phyloP scores from a whole-genome alignment of 331 rosid species.

The Quercus lobata region DNA sequence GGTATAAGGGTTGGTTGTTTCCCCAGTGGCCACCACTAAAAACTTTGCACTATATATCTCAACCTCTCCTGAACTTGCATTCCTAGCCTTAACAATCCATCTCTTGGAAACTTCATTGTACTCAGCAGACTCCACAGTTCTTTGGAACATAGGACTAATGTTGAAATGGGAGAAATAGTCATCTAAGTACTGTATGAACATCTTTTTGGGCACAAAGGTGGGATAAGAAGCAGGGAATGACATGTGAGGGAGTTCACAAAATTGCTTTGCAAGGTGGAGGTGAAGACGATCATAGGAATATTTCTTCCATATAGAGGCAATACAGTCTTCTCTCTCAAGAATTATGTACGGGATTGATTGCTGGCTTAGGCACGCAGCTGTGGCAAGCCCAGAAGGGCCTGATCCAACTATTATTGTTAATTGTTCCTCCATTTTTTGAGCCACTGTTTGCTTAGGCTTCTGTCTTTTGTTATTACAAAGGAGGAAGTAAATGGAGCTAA shows the following conservation, averaged over 20 bases:
- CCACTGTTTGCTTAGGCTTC: too few relatives aligned
- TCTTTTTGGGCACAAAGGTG: slow-evolving; percentile 36
- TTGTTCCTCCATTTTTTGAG: slow-evolving; percentile 24
- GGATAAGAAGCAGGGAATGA: slow-evolving; percentile 48
- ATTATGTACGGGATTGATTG: slow-evolving; percentile 42
- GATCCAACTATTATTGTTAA: slow-evolving; percentile 52
- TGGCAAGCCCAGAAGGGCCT: slow-evolving; percentile 64
- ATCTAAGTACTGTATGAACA: slow-evolving; percentile 42
- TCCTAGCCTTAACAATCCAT: slow-evolving; percentile 45
- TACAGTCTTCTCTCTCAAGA: slow-evolving; percentile 61
- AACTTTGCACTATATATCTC: slow-evolving; percentile 40
- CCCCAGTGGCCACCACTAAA: slow-evolving; percentile 70
- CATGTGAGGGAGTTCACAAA: slow-evolving; percentile 48
- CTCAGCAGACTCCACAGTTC: slow-evolving; percentile 39
- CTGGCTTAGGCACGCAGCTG: slow-evolving; percentile 38
- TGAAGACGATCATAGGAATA: slow-evolving; percentile 61
- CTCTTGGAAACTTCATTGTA: slow-evolving; percentile 3
- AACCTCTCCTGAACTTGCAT: not conserved
- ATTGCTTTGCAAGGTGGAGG: slow-evolving; percentile 49
- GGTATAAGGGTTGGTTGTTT: slow-evolving; percentile 37
- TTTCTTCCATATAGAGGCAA: slow-evolving; percentile 62
- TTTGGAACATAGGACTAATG: slow-evolving; percentile 35
- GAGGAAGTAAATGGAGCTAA: too few relatives aligned
- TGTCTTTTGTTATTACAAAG: too few relatives aligned
- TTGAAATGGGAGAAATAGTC: slow-evolving; percentile 41